Evolutionary conservation across 257 asterid genomes (phyloP).

Genomic region (Nicotiana undulata): DNA sequence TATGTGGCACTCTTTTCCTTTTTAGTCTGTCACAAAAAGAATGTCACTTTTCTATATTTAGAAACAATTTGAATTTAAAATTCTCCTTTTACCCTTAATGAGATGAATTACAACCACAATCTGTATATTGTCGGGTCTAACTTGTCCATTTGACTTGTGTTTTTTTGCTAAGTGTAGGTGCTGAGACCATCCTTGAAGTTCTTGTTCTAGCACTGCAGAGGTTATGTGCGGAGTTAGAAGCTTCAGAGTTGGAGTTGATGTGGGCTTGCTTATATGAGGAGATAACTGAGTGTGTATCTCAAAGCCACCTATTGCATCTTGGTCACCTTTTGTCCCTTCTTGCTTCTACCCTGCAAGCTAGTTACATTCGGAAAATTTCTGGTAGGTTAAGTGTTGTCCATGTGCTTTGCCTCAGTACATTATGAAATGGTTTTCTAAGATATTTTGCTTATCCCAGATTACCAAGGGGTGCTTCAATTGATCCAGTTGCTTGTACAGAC

Average conservation of each 20-base stretch:
- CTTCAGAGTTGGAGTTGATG: slow-evolving; percentile 36
- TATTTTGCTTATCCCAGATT: slow-evolving; percentile 37
- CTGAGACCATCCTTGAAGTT: slow-evolving; percentile 54
- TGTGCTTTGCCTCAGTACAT: slow-evolving; percentile 3
- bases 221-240: slow-evolving; percentile 53
- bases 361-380: slow-evolving; percentile 36
- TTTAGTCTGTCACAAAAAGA: too few species aligned
- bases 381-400: slow-evolving; percentile 30
- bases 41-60: too few species aligned
- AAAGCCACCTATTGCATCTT: slow-evolving; percentile 34
- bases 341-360: slow-evolving; percentile 44
- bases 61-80: too few species aligned
- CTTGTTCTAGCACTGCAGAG: slow-evolving; percentile 48
- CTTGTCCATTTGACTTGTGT: background rate
- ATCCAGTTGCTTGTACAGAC: slow-evolving; percentile 49
- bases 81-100: too few species aligned
- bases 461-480: slow-evolving; percentile 37
- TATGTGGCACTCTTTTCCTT: too few species aligned
- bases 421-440: slow-evolving; percentile 10
- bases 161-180: slow-evolving; percentile 33
- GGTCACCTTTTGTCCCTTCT: slow-evolving; percentile 58
- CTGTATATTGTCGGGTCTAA: background rate
- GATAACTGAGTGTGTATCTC: slow-evolving; percentile 35
- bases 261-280: slow-evolving; percentile 47
- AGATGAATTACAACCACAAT: background rate